Evolutionary conservation across 2,329 filamentous ascomycete genomes (phyloP).

Genomic region (Ophiocordyceps camponoti-rufipedis): DNA sequence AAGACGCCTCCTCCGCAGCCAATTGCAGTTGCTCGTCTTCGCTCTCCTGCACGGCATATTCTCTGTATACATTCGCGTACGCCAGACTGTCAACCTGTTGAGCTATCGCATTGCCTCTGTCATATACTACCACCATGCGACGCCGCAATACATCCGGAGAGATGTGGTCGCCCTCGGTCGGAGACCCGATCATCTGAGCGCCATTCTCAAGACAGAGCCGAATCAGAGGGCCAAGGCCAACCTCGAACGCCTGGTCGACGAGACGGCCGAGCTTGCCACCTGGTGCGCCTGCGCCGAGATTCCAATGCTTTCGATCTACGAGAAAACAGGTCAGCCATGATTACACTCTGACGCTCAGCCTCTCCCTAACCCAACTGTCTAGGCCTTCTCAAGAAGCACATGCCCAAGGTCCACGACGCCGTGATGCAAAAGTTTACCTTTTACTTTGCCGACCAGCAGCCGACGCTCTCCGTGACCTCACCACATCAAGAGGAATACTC

Average conservation of each 20-base stretch:
- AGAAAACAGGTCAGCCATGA: constrained; percentile 51
- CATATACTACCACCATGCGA: constrained; percentile 87
- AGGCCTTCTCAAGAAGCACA: constrained; percentile 81
- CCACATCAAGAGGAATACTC: constrained; percentile 22
- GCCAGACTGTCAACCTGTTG: constrained; percentile 63
- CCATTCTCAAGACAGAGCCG: constrained; percentile 60
- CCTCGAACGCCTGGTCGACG: constrained; percentile 69
- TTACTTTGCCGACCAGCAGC: constrained; percentile 68
- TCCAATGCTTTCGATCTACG: constrained; percentile 74
- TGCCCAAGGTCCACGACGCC: constrained; percentile 65
- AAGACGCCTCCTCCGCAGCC: constrained; percentile 39
- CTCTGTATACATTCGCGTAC: constrained; percentile 69
- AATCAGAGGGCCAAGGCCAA: constrained; percentile 52
- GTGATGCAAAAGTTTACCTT: constrained; percentile 64
- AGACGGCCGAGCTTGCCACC: constrained; percentile 78
- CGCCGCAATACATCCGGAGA: constrained; percentile 76
- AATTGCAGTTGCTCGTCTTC: constrained; percentile 50
- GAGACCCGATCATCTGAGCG: constrained; percentile 71
- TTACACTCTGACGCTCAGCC: background rate
- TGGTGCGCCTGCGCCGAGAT: constrained; percentile 90
- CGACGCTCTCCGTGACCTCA: constrained; percentile 42
- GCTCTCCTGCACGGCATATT: constrained; percentile 62
- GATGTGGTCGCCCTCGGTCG: constrained; percentile 61
- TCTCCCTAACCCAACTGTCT: background rate
- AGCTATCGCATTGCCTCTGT: constrained; percentile 63